phyloP scores from a whole-genome alignment of 2,329 filamentous ascomycete species.

The Microdochium nivale region DNA sequence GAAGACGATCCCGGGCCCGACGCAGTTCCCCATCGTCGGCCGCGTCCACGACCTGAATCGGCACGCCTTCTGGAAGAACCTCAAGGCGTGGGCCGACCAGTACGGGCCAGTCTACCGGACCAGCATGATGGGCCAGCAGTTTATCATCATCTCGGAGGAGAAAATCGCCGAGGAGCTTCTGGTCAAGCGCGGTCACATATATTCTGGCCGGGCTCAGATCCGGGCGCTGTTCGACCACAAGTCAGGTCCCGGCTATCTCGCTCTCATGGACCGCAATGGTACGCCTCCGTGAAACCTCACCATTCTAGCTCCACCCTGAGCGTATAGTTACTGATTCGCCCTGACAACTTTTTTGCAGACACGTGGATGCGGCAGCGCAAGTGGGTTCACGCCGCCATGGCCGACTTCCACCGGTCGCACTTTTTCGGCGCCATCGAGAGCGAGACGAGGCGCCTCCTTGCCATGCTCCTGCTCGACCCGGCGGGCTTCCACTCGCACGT shows the following conservation, averaged over 20 bases:
- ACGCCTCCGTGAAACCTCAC: too few relatives aligned
- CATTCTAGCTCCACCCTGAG: too few relatives aligned
- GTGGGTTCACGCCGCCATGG: constrained; percentile 42
- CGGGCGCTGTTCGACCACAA: constrained; percentile 40
- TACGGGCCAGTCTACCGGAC: constrained; percentile 36
- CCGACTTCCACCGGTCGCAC: constrained; percentile 25
- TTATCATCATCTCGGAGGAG: constrained; percentile 15
- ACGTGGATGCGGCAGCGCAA: constrained; percentile 39
- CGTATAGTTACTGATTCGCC: too few relatives aligned
- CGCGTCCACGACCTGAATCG: constrained; percentile 39
- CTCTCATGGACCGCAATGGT: constrained; percentile 42
- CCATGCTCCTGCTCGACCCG: constrained; percentile 36
- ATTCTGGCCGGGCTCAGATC: constrained; percentile 41
- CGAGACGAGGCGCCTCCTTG: constrained; percentile 35
- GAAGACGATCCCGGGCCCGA: constrained; percentile 33
- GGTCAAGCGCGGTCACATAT: constrained; percentile 39
- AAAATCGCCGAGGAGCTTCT: constrained; percentile 39
- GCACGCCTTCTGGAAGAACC: constrained; percentile 25
- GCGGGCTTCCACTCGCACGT: constrained; percentile 34
- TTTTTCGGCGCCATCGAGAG: constrained; percentile 40
- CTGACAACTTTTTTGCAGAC: constrained; percentile 24
- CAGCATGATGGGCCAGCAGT: constrained; percentile 27
- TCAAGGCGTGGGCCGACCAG: constrained; percentile 33
- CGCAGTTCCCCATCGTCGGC: constrained; percentile 37
- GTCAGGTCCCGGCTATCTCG: constrained; percentile 36